Evolutionary conservation across 305 asterid genomes (phyloP).

Genomic region (Fraxinus velutina): DNA sequence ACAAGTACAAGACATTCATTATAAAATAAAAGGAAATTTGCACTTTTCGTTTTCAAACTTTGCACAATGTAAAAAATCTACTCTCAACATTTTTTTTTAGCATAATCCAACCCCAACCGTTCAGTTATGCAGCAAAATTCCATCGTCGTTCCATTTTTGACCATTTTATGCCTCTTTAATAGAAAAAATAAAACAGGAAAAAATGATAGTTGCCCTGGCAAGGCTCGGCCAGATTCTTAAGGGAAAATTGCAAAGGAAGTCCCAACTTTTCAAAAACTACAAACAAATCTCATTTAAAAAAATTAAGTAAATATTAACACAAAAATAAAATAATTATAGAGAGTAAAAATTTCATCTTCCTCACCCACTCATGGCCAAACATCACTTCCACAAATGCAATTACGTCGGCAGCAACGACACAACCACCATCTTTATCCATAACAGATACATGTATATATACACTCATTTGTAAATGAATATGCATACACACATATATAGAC

Average conservation of each 20-base stretch:
- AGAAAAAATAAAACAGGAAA: not conserved
- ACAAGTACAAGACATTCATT: not conserved
- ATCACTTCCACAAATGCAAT: not conserved
- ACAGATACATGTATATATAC: not conserved
- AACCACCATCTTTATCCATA: not conserved
- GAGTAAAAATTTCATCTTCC: not conserved
- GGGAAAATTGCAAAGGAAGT: not conserved
- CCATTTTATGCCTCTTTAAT: not conserved
- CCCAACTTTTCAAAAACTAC: not conserved
- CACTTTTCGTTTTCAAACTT: not conserved
- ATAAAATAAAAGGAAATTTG: not conserved
- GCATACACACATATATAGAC: not conserved
- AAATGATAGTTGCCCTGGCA: not conserved
- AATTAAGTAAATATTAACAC: not conserved
- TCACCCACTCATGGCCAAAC: not conserved
- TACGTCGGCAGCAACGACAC: not conserved
- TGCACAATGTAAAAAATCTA: not conserved
- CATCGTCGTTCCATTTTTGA: not conserved
- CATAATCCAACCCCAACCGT: not conserved
- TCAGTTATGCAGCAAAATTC: not conserved
- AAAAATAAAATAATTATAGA: not conserved
- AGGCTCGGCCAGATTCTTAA: not conserved
- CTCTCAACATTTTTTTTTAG: not conserved
- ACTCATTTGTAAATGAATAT: not conserved
- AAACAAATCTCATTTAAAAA: not conserved